Evolutionary conservation across 441 rosid species (phyloP).

Genomic region (Eugenia klotzschiana): DNA sequence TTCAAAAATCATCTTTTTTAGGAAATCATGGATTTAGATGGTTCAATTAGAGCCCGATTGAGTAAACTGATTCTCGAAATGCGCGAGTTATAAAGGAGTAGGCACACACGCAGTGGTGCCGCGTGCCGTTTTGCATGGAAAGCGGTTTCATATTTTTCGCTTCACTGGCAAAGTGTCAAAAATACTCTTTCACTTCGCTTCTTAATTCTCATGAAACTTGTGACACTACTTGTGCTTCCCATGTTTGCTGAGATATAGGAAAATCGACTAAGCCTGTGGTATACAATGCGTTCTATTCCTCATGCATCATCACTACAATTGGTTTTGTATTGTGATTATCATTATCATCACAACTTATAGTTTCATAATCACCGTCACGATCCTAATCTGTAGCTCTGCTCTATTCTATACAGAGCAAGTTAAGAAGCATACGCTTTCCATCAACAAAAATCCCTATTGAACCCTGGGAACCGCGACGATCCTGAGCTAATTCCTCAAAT

Average conservation of each 20-base stretch:
- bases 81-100: not conserved
- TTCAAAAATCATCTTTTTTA: not conserved
- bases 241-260: too few relatives aligned
- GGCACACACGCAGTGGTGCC: not conserved
- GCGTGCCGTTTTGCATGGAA: not conserved
- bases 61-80: not conserved
- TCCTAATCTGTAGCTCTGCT: not conserved
- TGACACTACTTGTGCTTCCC: not conserved
- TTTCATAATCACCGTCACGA: not conserved
- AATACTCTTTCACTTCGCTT: too few relatives aligned
- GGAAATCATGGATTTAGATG: not conserved
- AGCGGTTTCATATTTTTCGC: too few relatives aligned
- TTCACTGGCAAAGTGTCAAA: too few relatives aligned
- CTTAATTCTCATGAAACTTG: not conserved
- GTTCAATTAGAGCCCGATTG: not conserved
- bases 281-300: too few relatives aligned
- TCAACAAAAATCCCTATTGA: not conserved
- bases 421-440: not conserved
- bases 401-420: not conserved
- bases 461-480: not conserved
- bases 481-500: not conserved
- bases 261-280: too few relatives aligned
- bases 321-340: not conserved
- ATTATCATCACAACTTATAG: not conserved
- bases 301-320: not conserved